A percentile compares a stretch with the other conserved stretches of the same genome.
Conservation (phyloP, 169 alveolate genomes). For the Plasmodium gonderi region DNA sequence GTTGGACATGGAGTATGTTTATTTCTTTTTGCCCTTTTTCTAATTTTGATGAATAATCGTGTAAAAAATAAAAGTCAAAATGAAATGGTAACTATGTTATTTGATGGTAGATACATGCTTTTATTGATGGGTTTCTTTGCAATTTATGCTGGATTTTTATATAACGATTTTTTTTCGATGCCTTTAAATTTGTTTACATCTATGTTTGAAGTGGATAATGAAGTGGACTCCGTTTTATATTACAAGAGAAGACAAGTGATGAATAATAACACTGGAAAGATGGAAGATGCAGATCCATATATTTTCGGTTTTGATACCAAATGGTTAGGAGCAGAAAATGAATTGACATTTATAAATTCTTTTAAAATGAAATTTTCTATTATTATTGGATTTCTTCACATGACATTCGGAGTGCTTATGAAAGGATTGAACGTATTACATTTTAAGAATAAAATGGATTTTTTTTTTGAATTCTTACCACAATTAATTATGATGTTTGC, state of each 20-base stretch:
- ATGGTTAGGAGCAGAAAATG: conserved; percentile 98
- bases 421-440: conserved; percentile 95
- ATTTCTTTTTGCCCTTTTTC: conserved; percentile 88
- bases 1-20: conserved; percentile 98
- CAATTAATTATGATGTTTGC: conserved; percentile 94
- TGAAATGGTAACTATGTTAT: conserved; percentile 78
- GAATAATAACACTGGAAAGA: conserved; percentile 32
- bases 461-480: conserved; percentile 98
- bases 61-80: conserved; percentile 83
- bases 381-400: conserved; percentile 93
- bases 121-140: conserved; percentile 96
- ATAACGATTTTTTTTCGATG: conserved; percentile 97
- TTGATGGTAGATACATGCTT: conserved; percentile 93
- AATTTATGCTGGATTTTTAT: conserved; percentile 95
- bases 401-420: conserved; percentile 95
- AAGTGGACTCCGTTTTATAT: conserved; percentile 16
- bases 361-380: conserved; percentile 99
- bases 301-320: conserved; percentile 98
- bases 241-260: conserved; percentile 58
- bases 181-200: conserved; percentile 95
- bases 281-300: conserved; percentile 85
- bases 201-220: conserved; percentile 85
- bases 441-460: conserved; percentile 91
- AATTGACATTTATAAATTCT: conserved; percentile 95
- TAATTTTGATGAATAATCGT: conserved; percentile 78